phyloP scores from a whole-genome alignment of 208 protist species.

The Leishmania tarentolae region DNA sequence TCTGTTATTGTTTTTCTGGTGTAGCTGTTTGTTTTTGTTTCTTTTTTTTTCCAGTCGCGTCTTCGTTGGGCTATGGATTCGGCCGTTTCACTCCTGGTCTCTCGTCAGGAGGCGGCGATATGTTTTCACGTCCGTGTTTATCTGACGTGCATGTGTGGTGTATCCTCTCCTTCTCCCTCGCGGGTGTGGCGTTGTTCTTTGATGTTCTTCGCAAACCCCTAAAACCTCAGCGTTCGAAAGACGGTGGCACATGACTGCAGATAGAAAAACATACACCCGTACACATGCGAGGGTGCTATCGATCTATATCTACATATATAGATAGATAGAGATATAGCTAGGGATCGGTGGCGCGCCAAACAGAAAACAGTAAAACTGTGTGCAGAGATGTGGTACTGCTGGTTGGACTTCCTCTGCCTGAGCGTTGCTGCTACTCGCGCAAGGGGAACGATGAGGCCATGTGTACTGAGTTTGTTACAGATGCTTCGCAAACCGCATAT shows the following conservation, averaged over 20 bases:
- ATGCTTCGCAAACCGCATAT: background rate
- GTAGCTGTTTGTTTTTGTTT: too few species aligned
- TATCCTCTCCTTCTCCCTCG: background rate
- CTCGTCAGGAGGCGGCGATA: background rate
- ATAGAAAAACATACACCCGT: too few species aligned
- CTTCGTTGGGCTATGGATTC: background rate
- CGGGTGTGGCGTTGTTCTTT: background rate
- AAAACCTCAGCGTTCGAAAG: too few species aligned
- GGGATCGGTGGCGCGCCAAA: too few species aligned
- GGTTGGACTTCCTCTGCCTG: background rate
- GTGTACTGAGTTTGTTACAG: background rate
- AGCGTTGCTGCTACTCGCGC: background rate
- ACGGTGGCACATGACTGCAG: too few species aligned
- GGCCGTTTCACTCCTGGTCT: background rate
- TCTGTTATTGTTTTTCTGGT: too few species aligned
- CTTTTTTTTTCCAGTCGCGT: background rate
- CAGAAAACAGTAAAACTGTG: background rate
- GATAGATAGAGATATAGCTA: too few species aligned
- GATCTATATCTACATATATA: too few species aligned
- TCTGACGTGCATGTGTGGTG: background rate
- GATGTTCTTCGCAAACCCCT: background rate
- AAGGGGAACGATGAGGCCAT: slow-evolving; percentile 9
- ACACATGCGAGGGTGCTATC: too few species aligned
- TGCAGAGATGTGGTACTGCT: background rate
- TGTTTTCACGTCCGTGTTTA: background rate